Conservation (phyloP, 2,329 filamentous ascomycete species). For the Phaeosphaeria sp. region DNA sequence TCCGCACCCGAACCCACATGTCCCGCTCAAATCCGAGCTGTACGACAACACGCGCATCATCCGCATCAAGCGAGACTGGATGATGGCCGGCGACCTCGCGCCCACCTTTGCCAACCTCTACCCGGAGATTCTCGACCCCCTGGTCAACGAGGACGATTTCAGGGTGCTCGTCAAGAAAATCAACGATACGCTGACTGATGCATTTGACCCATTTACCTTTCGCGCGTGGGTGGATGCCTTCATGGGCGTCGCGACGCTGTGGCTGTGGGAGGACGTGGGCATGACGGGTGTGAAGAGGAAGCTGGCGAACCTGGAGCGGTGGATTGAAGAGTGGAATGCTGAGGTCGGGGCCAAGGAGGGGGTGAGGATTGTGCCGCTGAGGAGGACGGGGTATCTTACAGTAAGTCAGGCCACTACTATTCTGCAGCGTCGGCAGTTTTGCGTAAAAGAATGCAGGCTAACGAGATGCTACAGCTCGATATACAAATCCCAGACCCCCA, state of each 20-base stretch:
- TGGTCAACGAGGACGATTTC: constrained; percentile 86
- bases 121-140: constrained; percentile 90
- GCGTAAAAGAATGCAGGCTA: not conserved
- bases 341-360: constrained; percentile 65
- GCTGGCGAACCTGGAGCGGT: constrained; percentile 73
- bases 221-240: constrained; percentile 81
- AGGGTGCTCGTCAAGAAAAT: constrained; percentile 80
- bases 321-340: constrained; percentile 86
- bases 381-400: constrained; percentile 86
- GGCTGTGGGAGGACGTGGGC: constrained; percentile 93
- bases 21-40: constrained; percentile 76
- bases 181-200: constrained; percentile 76
- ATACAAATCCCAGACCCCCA: constrained; percentile 83
- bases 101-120: constrained; percentile 95
- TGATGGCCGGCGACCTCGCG: constrained; percentile 85
- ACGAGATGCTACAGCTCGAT: constrained; percentile 64
- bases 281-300: constrained; percentile 76
- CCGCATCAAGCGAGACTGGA: constrained; percentile 89
- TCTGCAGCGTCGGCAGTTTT: too few relatives aligned
- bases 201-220: constrained; percentile 78
- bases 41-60: constrained; percentile 86
- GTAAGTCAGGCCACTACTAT: too few relatives aligned
- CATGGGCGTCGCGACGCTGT: constrained; percentile 83
- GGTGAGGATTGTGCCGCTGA: constrained; percentile 78
- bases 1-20: constrained; percentile 91